Conservation (phyloP, 208 protist species). For the Crithidia expoeki region DNA sequence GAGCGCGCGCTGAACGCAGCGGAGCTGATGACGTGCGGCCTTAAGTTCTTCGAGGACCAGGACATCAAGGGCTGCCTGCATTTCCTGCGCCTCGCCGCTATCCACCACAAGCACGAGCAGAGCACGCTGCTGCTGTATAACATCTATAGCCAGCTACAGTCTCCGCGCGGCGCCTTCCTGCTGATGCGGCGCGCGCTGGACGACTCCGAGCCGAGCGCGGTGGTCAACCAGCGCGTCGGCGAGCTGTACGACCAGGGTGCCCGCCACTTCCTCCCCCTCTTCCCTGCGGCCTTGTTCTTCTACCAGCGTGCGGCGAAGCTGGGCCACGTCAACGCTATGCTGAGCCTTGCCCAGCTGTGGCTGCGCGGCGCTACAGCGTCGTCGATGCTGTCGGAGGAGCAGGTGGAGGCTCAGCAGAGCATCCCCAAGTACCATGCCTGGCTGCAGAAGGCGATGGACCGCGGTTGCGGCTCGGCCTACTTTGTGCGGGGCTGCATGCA, state of each 20-base stretch:
- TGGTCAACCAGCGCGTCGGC: slow-evolving; percentile 75
- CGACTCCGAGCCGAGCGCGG: slow-evolving; percentile 61
- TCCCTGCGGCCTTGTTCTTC: slow-evolving; percentile 88
- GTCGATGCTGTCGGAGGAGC: slow-evolving; percentile 73
- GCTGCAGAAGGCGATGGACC: slow-evolving; percentile 83
- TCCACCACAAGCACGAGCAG: slow-evolving; percentile 88
- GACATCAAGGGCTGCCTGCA: slow-evolving; percentile 74
- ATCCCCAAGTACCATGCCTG: slow-evolving; percentile 83
- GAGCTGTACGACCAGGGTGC: slow-evolving; percentile 88
- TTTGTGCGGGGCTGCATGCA: slow-evolving; percentile 89
- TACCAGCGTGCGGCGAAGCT: slow-evolving; percentile 88
- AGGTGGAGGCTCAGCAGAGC: slow-evolving; percentile 66
- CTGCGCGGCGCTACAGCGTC: slow-evolving; percentile 71
- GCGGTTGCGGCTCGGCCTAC: slow-evolving; percentile 84
- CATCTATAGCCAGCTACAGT: slow-evolving; percentile 81
- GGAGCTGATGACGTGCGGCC: slow-evolving; percentile 74
- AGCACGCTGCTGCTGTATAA: slow-evolving; percentile 79
- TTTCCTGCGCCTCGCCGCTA: slow-evolving; percentile 87
- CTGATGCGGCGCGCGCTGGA: slow-evolving; percentile 81
- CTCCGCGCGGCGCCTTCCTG: slow-evolving; percentile 70
- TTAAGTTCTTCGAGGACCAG: slow-evolving; percentile 67
- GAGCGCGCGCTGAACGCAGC: slow-evolving; percentile 69
- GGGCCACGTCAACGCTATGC: slow-evolving; percentile 85
- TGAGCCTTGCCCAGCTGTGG: slow-evolving; percentile 84
- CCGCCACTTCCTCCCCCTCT: slow-evolving; percentile 83